A percentile compares a stretch with the other conserved stretches of the same genome.
phyloP scores from a whole-genome alignment of 106 monocot species.

The Dendrobium catenatum region DNA sequence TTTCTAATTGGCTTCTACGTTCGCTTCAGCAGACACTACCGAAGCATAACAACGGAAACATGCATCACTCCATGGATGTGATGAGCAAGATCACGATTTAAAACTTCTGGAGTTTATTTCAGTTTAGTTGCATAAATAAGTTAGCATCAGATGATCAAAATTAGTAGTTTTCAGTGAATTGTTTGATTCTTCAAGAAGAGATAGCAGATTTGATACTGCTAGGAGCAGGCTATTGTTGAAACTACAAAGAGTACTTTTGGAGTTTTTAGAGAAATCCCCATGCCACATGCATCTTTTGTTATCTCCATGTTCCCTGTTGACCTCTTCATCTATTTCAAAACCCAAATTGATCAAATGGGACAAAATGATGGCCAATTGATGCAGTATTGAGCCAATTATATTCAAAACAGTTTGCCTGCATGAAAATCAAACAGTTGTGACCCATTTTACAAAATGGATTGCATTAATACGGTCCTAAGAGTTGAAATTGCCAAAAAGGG shows the following conservation, averaged over 20 bases:
- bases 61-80: not conserved
- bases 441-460: too few relatives aligned
- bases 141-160: not conserved
- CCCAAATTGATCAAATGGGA: not conserved
- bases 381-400: not conserved
- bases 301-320: not conserved
- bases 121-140: not conserved
- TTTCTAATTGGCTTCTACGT: not conserved
- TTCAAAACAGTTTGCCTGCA: not conserved
- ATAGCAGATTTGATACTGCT: not conserved
- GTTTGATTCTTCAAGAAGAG: not conserved
- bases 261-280: not conserved
- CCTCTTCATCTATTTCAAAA: not conserved
- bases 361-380: not conserved
- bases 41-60: not conserved
- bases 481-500: too few relatives aligned
- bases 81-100: not conserved
- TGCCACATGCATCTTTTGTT: not conserved
- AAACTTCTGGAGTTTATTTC: not conserved
- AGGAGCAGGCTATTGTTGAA: not conserved
- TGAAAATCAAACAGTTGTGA: not conserved
- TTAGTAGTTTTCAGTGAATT: not conserved
- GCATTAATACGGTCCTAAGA: too few relatives aligned
- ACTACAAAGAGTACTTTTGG: not conserved
- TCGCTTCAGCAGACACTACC: not conserved